These are phyloP conservation scores for Stromatinia cepivora DNA, from an alignment of 2,329 filamentous ascomycete species.

Conservation along the genomic window DNA sequence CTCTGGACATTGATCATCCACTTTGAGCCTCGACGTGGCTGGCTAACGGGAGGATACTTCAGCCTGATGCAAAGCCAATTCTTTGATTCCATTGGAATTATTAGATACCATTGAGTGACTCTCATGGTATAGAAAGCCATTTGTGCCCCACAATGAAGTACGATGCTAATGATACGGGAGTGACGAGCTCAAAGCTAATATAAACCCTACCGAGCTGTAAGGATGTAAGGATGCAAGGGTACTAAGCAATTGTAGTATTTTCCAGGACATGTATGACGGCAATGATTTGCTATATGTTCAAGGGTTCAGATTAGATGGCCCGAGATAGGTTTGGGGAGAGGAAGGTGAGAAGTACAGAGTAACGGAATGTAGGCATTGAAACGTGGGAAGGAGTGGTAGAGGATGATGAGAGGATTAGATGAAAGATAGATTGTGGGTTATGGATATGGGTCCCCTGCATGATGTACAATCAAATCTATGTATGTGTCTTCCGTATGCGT, in stretches of 20 bases:
- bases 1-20: constrained; percentile 20
- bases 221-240: constrained; percentile 26
- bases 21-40: constrained; percentile 31
- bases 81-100: constrained; percentile 22
- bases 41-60: constrained; percentile 33
- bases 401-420: constrained; percentile 18
- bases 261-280: constrained; percentile 29
- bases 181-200: constrained; percentile 35
- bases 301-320: constrained; percentile 12
- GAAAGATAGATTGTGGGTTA: constrained; percentile 15
- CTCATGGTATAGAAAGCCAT: constrained; percentile 25
- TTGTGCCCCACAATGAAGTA: constrained; percentile 29
- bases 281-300: constrained; percentile 24
- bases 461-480: constrained; percentile 16
- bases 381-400: constrained; percentile 13
- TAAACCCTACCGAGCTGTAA: constrained; percentile 38
- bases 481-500: background rate
- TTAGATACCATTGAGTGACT: constrained; percentile 22
- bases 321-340: background rate
- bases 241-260: constrained; percentile 15
- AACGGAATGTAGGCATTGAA: background rate
- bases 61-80: constrained; percentile 28
- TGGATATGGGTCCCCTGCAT: constrained; percentile 8
- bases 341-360: background rate
- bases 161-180: constrained; percentile 31